phyloP scores from a whole-genome alignment of 164 flowering plant genomes.

The Litsea cubeba region DNA sequence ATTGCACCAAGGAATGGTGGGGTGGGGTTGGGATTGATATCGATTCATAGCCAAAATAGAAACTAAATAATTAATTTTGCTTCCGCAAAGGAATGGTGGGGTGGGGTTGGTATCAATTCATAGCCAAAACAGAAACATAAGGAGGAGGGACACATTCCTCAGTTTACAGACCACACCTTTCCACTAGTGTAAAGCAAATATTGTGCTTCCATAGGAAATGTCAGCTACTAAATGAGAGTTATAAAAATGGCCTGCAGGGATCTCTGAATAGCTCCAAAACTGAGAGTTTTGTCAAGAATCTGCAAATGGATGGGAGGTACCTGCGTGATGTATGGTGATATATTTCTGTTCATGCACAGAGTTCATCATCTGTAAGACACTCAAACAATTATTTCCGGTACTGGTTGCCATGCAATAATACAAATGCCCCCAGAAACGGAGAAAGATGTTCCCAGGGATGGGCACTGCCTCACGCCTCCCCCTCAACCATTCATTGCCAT shows the following conservation, averaged over 20 bases:
- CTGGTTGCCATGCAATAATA: neutral
- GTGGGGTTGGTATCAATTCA: too few relatives aligned
- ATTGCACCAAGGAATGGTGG: too few relatives aligned
- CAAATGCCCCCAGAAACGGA: neutral
- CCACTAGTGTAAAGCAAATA: too few relatives aligned
- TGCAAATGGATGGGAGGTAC: slow-evolving; percentile 64
- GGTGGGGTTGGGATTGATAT: too few relatives aligned
- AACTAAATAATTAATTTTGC: too few relatives aligned
- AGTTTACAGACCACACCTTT: too few relatives aligned
- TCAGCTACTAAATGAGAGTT: neutral
- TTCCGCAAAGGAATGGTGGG: too few relatives aligned
- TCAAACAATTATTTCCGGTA: neutral
- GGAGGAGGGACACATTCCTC: too few relatives aligned
- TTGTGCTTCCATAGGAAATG: neutral
- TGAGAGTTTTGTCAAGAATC: slow-evolving; percentile 59
- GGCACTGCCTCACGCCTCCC: neutral
- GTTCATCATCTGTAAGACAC: neutral
- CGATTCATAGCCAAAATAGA: too few relatives aligned
- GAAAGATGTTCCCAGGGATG: neutral
- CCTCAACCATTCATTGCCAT: neutral
- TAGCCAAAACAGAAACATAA: too few relatives aligned
- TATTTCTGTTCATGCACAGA: neutral
- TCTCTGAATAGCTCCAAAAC: slow-evolving; percentile 34
- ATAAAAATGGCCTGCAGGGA: slow-evolving; percentile 37
- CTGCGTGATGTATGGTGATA: slow-evolving; percentile 77